Base-by-base conservation (phyloP, 1,139 yeast species). In the Spencermartinsiella ligniputridi region DNA sequence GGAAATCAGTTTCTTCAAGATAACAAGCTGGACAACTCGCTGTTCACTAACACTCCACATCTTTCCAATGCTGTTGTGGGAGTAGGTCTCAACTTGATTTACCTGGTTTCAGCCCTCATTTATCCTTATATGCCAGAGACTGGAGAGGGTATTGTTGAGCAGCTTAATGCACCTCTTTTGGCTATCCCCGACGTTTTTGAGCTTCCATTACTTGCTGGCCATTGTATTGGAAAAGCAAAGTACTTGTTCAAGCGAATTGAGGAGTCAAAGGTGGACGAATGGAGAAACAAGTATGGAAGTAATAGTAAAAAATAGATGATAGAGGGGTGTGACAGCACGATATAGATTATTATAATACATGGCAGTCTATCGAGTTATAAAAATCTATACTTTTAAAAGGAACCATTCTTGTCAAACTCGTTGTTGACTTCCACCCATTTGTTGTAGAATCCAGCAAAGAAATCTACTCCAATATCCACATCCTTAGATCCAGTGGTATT, bases 1-100 rank as follows among this genome's bases (percentile, higher is more conserved):
- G 98, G 98, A 67, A 92, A 92, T 68, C 85, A 76, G 66, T 94
- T 90, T 74, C 76, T 92, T 64, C 99, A 92, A 71, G 97, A 90
- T 45, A 89, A 90, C 72, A 90, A 89, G 69, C 76, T 92, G 59
- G 97, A 90, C 68, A 92, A 92, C 74, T 74, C 86, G 21, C 74
- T 90, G 56, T 87, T 81, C 66, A 78, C 80, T 48, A 79, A 87
- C 60, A 66, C 68, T 43, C 96, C 97, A 30, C 86, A 76, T 34
- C 81, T 79, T 62, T 79, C 96, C 16, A 97, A 90, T 62, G 96
- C 96, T 1, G 96, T 92, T 44, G 86, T 92, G 44, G 96, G 86
- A 51, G 85, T 88, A 46, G 97, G 95, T 46, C 74, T 92, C 67
- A 92, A 92, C 69, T 74, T 92, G 63, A 80, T 90, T 43, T 90